Evolutionary conservation across 1,139 yeast genomes (phyloP), one percentile per base, ranked within the genome.

Genomic region (Candida neerlandica): DNA sequence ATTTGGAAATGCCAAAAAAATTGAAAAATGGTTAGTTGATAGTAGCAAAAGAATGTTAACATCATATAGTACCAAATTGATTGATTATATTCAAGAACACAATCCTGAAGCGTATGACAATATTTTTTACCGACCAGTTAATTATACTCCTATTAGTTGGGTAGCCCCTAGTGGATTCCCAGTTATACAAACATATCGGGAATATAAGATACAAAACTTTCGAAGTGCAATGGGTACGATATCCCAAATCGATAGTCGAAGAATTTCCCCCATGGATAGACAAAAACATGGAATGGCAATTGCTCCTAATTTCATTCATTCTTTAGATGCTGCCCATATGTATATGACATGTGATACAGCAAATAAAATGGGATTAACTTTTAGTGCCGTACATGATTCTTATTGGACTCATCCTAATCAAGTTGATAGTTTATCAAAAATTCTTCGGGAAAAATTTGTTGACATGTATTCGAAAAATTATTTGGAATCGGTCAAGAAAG

Each of bases 291-390:
- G 65, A 45, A 70, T 69, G 53, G 79, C 70, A 3, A 63, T 76
- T 6, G 78, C 80, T 0, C 80, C 81, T 1, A 76, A 76, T 52
- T 76, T 70, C 53, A 71, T 76, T 45, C 81, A 76, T 55, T 74
- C 79, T 3, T 51, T 75, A 12, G 80, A 75, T 53, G 68, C 80
- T 0, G 59, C 67, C 1, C 80, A 75, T 54, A 63, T 75, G 67
- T 54, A 65, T 32, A 66, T 74, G 70, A 72, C 79, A 0, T 63
- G 72, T 33, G 47, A 64, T 23, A 64, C 61, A 3, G 67, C 71
- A 3, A 41, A 52, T 14, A 35, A 51, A 4, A 45, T 49, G 1
- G 52, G 54, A 0, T 55, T 73, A 12, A 57, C 67, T 6, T 74
- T 75, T 60, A 74, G 66, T 1, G 66, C 78, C 0, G 77, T 75